Conservation (phyloP, 345 rosid species). For the Acer campestre region DNA sequence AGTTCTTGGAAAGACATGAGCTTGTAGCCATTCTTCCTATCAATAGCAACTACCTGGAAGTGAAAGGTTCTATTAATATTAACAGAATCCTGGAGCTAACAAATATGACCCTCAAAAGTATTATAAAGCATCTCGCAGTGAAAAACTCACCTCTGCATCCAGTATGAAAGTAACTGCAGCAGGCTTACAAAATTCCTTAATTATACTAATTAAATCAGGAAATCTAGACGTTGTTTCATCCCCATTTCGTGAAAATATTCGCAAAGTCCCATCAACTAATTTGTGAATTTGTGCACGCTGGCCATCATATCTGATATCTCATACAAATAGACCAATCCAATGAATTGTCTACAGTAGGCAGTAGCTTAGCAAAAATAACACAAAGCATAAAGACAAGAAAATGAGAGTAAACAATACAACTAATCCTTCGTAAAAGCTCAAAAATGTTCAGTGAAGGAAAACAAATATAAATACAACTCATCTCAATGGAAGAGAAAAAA, state of each 20-base stretch:
- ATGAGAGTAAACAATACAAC: neutral
- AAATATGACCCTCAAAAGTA: neutral
- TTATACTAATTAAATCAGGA: conserved; percentile 70
- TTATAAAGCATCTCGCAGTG: conserved; percentile 17
- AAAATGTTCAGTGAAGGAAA: neutral
- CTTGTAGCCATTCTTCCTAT: conserved; percentile 71
- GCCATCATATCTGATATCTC: conserved; percentile 75
- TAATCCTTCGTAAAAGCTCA: neutral
- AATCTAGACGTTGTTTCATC: conserved; percentile 80
- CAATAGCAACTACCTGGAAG: conserved; percentile 80
- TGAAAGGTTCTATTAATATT: conserved; percentile 13
- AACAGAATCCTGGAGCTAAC: neutral
- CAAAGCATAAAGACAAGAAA: neutral
- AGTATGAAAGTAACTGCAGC: conserved; percentile 64
- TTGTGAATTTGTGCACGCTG: conserved; percentile 92
- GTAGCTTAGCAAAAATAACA: conserved; percentile 11
- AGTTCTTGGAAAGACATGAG: conserved; percentile 94
- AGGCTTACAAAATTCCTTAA: conserved; percentile 59
- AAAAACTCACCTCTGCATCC: conserved; percentile 77
- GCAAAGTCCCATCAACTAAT: conserved; percentile 59
- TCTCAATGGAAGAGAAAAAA: neutral
- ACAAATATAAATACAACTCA: neutral
- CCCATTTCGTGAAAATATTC: conserved; percentile 83
- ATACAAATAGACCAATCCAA: conserved; percentile 10
- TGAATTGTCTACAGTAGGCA: conserved; percentile 8